phyloP scores from a whole-genome alignment of 257 asterid genomes.

The Lycium ferocissimum region DNA sequence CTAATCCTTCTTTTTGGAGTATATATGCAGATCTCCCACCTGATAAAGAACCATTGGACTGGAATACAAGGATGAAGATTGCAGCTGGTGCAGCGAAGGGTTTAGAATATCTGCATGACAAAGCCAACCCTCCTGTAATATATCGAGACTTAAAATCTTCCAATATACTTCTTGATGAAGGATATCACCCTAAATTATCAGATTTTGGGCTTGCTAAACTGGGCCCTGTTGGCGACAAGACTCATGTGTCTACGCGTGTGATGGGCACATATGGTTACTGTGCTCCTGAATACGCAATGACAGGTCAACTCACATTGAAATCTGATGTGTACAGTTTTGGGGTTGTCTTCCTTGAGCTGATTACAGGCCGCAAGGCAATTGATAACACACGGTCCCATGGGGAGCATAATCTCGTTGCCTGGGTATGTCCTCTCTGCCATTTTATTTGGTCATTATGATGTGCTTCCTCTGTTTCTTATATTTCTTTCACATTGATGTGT shows the following conservation, averaged over 20 bases:
- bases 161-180: conserved; percentile 84
- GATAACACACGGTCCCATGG: conserved; percentile 68
- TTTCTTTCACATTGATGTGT: conserved; percentile 16
- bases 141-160: conserved; percentile 88
- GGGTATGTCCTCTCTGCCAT: conserved; percentile 56
- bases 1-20: conserved; percentile 21
- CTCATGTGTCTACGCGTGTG: conserved; percentile 91
- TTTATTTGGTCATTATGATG: neutral
- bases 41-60: conserved; percentile 80
- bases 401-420: conserved; percentile 87
- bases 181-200: conserved; percentile 78
- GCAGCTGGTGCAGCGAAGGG: conserved; percentile 97
- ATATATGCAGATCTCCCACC: conserved; percentile 58
- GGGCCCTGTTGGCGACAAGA: conserved; percentile 93
- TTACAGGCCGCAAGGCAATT: conserved; percentile 88
- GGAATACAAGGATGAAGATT: conserved; percentile 94
- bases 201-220: conserved; percentile 95
- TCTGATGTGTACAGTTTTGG: conserved; percentile 92
- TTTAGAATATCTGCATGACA: conserved; percentile 86
- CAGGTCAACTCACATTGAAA: conserved; percentile 88
- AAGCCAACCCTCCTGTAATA: conserved; percentile 89
- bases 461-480: neutral
- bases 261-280: conserved; percentile 98
- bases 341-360: conserved; percentile 88
- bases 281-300: conserved; percentile 97